These are phyloP conservation scores for Dactylellina parvicollis DNA, from an alignment of 2,329 filamentous ascomycete genomes.

Conservation along the genomic window DNA sequence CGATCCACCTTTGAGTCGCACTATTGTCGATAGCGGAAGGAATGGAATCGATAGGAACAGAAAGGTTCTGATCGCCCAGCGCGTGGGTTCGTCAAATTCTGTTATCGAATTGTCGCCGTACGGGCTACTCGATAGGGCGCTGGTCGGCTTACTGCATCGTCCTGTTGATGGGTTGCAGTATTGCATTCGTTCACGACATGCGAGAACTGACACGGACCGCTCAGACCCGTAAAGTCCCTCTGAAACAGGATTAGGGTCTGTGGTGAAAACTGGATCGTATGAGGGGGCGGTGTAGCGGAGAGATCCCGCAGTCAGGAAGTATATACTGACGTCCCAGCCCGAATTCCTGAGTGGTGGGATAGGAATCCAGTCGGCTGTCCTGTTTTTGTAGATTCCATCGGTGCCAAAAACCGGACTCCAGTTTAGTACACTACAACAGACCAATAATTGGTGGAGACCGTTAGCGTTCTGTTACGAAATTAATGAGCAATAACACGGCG, in stretches of 20 bases:
- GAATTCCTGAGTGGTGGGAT: not conserved
- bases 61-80: not conserved
- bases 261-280: constrained; percentile 5
- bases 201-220: constrained; percentile 13
- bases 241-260: not conserved
- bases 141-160: constrained; percentile 5
- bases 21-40: constrained; percentile 15
- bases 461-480: no score
- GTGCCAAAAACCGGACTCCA: no score
- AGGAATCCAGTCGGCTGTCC: not conserved
- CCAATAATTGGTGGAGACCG: no score
- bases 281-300: constrained; percentile 1
- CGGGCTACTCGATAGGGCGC: constrained; percentile 1
- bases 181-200: constrained; percentile 12
- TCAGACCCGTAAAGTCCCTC: not conserved
- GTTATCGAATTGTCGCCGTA: not conserved
- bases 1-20: constrained; percentile 1
- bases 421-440: no score
- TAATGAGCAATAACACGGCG: no score
- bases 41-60: not conserved
- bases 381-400: constrained; percentile 3
- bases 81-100: not conserved
- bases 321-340: constrained; percentile 13
- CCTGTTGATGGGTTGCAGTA: constrained; percentile 26
- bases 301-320: constrained; percentile 10